Evolutionary conservation across 176 grass and related monocot genomes (phyloP), one percentile per base, ranked within the genome.

Genomic region (Triticum timopheevii): DNA sequence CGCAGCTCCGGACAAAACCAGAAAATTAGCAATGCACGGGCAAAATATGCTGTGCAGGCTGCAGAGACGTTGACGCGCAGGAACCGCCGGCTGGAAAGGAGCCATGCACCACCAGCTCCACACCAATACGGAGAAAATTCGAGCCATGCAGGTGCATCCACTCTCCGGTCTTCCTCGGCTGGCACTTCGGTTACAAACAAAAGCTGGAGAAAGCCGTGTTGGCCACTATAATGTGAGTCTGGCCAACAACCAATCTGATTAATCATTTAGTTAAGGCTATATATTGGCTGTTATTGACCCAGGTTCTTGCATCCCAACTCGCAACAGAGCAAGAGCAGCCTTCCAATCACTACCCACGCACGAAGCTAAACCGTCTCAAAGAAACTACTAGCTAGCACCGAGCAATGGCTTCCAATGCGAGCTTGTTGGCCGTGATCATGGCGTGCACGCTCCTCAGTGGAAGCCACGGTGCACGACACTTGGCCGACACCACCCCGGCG

Each of bases 361-460:
- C 19, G 25, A 9, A 7, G 5, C 3, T 17, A 78, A 61, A 36
- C 34, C 12, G 5, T 44, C 24, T 44, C 68, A 7, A 45, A 17
- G 54, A n/a, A 63, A 71, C 45, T 8, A 10, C 33, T 5, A 22
- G 6, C 19, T 59, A 17, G 10, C 3, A 23, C 24, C 2, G 38
- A 3, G 69, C n/a, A 31, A 84, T 75, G 82, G 82, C 54, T 74
- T 84, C 82, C 8, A 62, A 3, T 15, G 82, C 50, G 10, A 84
- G 54, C 69, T 84, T 84, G 36, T 16, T 84, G 56, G 82, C 56
- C 10, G 1, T 75, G 69, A 28, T 45, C 70, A 75, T 84, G 82
- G 82, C 56, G 56, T 75, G 56, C 56, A 13, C 24, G 12, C 69
- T 75, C 9, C 68, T 73, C 33, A 13, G 67, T 12, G 42, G 36